Conservation (phyloP, 768 basidiomycete species). For the Leccinellum luteum region DNA sequence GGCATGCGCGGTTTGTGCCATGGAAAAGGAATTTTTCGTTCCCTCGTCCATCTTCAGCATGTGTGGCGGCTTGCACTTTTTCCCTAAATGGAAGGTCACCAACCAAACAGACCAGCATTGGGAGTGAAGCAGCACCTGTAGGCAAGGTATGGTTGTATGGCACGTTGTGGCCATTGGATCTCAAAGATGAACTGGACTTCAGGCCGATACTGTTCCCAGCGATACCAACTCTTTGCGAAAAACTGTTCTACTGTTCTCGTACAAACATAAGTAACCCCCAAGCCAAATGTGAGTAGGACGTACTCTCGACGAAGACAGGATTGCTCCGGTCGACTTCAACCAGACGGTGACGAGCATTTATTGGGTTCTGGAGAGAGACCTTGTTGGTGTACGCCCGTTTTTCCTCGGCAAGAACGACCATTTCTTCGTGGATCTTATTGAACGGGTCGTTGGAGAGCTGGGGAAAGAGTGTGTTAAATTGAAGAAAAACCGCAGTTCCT, state of each 20-base stretch:
- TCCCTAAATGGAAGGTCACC: slow-evolving; percentile 1
- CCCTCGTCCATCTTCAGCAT: slow-evolving; percentile 5
- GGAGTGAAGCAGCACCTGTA: slow-evolving; percentile 3
- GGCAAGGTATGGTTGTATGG: slow-evolving; percentile 7
- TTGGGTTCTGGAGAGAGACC: not conserved
- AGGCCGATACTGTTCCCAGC: slow-evolving; percentile 8
- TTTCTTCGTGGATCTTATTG: not conserved
- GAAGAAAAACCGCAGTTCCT: not conserved
- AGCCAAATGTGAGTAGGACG: not conserved
- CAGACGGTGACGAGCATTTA: slow-evolving; percentile 4
- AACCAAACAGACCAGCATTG: not conserved
- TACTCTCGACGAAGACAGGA: slow-evolving; percentile 10
- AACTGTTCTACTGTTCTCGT: slow-evolving; percentile 5
- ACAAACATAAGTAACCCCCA: not conserved
- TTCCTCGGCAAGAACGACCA: not conserved
- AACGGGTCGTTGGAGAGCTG: not conserved
- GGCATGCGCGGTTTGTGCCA: slow-evolving; percentile 14
- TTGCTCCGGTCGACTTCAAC: slow-evolving; percentile 6
- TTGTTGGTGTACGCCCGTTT: not conserved
- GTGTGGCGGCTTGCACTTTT: slow-evolving; percentile 4
- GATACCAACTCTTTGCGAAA: slow-evolving; percentile 10
- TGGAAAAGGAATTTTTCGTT: slow-evolving; percentile 14
- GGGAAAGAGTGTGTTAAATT: not conserved
- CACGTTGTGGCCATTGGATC: slow-evolving; percentile 11
- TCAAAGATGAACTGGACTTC: slow-evolving; percentile 13